Evolutionary conservation across 1,284 basidiomycete genomes (phyloP).

Genomic region (Sporisorium sorghi): DNA sequence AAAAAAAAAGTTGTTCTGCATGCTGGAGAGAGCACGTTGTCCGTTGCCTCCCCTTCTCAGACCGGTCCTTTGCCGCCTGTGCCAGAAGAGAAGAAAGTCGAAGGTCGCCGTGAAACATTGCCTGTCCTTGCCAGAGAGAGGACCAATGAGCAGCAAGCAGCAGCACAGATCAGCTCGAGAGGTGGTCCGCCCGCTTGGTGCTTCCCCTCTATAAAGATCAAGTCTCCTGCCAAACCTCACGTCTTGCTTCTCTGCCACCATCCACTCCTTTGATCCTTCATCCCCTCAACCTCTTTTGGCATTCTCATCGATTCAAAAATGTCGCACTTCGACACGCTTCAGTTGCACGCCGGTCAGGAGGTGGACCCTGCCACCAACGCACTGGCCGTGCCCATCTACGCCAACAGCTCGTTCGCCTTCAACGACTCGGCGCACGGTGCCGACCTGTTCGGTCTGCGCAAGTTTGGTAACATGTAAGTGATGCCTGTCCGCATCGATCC

Average conservation of each 20-base stretch:
- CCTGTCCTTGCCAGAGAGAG: neutral
- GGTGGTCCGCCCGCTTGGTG: neutral
- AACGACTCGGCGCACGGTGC: conserved; percentile 76
- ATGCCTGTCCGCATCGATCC: too few species aligned
- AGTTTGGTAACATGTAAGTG: conserved; percentile 75
- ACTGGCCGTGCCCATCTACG: conserved; percentile 84
- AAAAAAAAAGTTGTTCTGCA: conserved; percentile 5
- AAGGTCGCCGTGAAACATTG: conserved; percentile 7
- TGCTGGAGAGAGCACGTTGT: conserved; percentile 15
- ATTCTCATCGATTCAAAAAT: conserved; percentile 9
- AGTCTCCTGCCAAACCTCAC: neutral
- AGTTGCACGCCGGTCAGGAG: conserved; percentile 81
- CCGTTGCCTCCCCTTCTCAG: neutral
- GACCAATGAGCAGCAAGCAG: conserved; percentile 11
- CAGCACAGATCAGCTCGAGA: conserved; percentile 2
- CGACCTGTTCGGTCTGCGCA: conserved; percentile 79
- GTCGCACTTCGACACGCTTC: conserved; percentile 67
- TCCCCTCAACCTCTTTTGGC: too few species aligned
- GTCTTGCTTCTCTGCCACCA: conserved; percentile 1
- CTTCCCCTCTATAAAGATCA: conserved; percentile 22
- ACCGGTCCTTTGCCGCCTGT: conserved; percentile 24
- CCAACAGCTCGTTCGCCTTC: conserved; percentile 67
- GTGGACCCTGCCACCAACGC: conserved; percentile 79
- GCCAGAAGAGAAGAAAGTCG: conserved; percentile 7
- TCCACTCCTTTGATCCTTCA: neutral